A percentile compares a stretch with the other conserved stretches of the same genome.
phyloP scores from a whole-genome alignment of 2,329 filamentous ascomycete species.

The Penicillium sp. region DNA sequence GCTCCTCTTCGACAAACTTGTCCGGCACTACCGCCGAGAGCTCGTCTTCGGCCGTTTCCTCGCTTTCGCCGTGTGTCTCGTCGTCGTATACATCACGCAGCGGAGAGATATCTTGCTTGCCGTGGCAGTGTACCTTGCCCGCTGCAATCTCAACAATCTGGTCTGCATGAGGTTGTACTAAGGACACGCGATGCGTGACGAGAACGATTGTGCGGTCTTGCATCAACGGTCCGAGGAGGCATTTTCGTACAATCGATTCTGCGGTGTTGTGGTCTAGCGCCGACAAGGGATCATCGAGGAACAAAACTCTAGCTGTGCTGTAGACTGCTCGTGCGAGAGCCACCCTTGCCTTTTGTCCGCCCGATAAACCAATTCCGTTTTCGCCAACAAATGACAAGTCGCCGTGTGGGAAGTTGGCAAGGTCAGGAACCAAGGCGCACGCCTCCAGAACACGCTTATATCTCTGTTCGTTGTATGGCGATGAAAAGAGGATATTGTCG shows the following conservation, averaged over 20 bases:
- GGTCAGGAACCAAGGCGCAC: constrained; percentile 59
- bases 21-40: constrained; percentile 55
- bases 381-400: constrained; percentile 60
- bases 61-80: constrained; percentile 13
- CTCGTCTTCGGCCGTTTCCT: constrained; percentile 38
- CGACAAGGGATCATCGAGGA: constrained; percentile 59
- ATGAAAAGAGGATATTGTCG: constrained; percentile 64
- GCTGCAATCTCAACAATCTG: constrained; percentile 68
- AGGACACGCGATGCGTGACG: constrained; percentile 63
- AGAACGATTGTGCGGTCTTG: constrained; percentile 54
- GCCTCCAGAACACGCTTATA: constrained; percentile 67
- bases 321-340: constrained; percentile 60
- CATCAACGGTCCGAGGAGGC: constrained; percentile 53
- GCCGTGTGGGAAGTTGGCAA: constrained; percentile 60
- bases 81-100: constrained; percentile 32
- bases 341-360: constrained; percentile 58
- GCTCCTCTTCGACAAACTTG: constrained; percentile 76
- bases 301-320: constrained; percentile 50
- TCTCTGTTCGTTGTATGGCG: constrained; percentile 63
- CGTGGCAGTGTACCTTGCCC: constrained; percentile 53
- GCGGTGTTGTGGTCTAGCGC: constrained; percentile 63
- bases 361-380: constrained; percentile 59
- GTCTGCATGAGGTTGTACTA: constrained; percentile 68
- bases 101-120: constrained; percentile 45
- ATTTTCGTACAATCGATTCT: constrained; percentile 56